Base-by-base conservation (phyloP, 495 filamentous ascomycete genomes). In the Neurospora sp. region DNA sequence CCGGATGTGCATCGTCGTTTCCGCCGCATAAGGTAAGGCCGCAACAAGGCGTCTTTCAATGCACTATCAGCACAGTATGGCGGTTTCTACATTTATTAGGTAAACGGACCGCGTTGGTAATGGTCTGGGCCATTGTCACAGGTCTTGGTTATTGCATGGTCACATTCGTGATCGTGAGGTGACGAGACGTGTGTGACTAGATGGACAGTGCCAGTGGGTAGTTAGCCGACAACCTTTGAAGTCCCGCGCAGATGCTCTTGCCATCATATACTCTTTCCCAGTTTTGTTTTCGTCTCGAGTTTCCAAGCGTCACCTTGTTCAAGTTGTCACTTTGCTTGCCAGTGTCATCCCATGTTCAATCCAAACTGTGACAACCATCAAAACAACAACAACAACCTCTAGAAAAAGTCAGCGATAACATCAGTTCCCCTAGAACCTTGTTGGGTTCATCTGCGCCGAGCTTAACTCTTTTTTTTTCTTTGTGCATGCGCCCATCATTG, bases 401-500 rank as follows among this genome's bases (percentile, higher is more conserved):
- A 53, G 46, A 12, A 22, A 53, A 53, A 53, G 46, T 27, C 46
- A 27, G 53, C 53, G 53, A 61, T 61, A 61, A 61, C 27, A 61
- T 61, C 53, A 59, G 10, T 14, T 59, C 4, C 11, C n/a, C 11
- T 61, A 61, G 9, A 27, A 35, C 53, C 53, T 61, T 61, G 22
- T 35, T 61, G 53, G 53, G 53, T 61, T 61, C 53, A 9, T 35
- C 27, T 35, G 22, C 22, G 48, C 48, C 48, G 48, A 61, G 48
- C 11, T 61, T 61, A 35, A 61, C 53, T 71, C 27, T 71, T 40
- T 68, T 46, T 31, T 31, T 37, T 66, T 66, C 44, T 66, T 66
- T 66, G 44, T 71, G 42, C 27, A 70, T 44, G 39, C 69, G 44
- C 27, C 40, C 69, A 70, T 70, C 31, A 75, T 44, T 72, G 20